Evolutionary conservation across 1,139 yeast genomes (phyloP).

Genomic region (Suhomyces atakaporum): DNA sequence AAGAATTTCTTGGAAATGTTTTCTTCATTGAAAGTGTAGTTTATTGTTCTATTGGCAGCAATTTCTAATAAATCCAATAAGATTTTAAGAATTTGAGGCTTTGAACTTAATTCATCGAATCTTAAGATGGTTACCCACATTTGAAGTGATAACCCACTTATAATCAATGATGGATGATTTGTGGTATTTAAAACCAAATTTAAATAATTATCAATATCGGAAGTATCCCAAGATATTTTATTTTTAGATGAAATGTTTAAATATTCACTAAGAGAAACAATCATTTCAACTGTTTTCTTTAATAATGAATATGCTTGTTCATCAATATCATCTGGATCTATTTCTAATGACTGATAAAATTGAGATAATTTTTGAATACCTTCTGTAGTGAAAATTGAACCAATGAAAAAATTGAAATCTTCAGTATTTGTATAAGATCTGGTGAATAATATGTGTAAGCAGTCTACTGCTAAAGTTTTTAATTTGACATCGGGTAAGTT

Average conservation of each 20-base stretch:
- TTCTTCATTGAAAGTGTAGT: constrained; percentile 67
- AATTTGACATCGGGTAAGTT: constrained; percentile 63
- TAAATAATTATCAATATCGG: constrained; percentile 66
- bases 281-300: constrained; percentile 91
- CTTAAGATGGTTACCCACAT: constrained; percentile 93
- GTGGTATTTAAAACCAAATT: constrained; percentile 79
- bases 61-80: constrained; percentile 71
- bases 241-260: constrained; percentile 50
- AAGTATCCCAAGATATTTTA: constrained; percentile 47
- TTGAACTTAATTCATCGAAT: constrained; percentile 67
- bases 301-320: constrained; percentile 76
- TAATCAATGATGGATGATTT: constrained; percentile 80
- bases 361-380: constrained; percentile 68
- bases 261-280: constrained; percentile 84
- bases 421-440: constrained; percentile 68
- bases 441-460: constrained; percentile 85
- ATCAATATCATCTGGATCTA: constrained; percentile 77
- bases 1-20: constrained; percentile 65
- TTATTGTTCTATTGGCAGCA: constrained; percentile 77
- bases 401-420: constrained; percentile 79
- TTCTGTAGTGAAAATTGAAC: constrained; percentile 70
- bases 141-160: constrained; percentile 86
- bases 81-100: constrained; percentile 49
- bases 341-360: constrained; percentile 62
- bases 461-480: constrained; percentile 84